Evolutionary conservation across 331 rosid genomes (phyloP).

Genomic region (Stylosanthes scabra): DNA sequence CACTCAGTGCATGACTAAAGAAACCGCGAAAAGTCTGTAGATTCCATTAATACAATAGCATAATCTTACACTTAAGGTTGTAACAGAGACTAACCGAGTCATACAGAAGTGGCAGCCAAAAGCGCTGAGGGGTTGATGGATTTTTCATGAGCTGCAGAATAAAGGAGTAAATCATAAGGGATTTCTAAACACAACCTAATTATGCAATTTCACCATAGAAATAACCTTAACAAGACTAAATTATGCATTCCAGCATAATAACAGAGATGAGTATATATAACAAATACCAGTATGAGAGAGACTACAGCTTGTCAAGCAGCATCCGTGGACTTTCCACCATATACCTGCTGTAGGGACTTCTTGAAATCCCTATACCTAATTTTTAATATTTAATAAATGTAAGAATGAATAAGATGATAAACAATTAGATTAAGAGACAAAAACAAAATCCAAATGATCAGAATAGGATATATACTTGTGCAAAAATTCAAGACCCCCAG

Average conservation of each 20-base stretch:
- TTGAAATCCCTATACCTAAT: conserved; percentile 92
- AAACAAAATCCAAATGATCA: conserved; percentile 29
- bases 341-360: conserved; percentile 78
- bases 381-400: conserved; percentile 38
- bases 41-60: background rate
- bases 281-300: conserved; percentile 82
- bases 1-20: too few species aligned
- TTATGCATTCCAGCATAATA: conserved; percentile 18
- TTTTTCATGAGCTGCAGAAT: conserved; percentile 87
- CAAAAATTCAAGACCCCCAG: conserved; percentile 93
- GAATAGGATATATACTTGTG: conserved; percentile 66
- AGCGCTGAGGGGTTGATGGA: conserved; percentile 91
- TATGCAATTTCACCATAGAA: too few species aligned
- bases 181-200: too few species aligned
- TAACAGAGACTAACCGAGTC: conserved; percentile 75
- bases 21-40: too few species aligned
- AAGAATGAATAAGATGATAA: conserved; percentile 28
- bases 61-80: conserved; percentile 11
- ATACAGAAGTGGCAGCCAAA: conserved; percentile 89
- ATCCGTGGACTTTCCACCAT: conserved; percentile 62
- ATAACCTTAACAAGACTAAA: background rate
- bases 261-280: conserved; percentile 15
- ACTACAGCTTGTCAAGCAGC: conserved; percentile 82
- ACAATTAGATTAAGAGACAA: conserved; percentile 16
- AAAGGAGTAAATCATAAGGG: conserved; percentile 20